Evolutionary conservation across 2,329 filamentous ascomycete genomes (phyloP).

Genomic region (Neopestalotiopsis sp.): DNA sequence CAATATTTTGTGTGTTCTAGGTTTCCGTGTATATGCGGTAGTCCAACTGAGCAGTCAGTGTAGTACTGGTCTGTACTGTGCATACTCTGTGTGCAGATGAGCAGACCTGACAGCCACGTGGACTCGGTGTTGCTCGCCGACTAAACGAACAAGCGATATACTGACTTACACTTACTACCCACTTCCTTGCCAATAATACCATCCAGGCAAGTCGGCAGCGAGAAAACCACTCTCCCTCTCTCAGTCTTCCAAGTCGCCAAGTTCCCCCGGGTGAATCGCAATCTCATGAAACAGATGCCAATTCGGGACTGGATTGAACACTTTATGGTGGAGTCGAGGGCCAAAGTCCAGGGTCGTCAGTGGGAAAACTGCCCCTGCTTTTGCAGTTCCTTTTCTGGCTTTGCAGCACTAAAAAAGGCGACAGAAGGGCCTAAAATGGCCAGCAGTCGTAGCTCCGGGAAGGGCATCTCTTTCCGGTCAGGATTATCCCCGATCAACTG

Average conservation of each 20-base stretch:
- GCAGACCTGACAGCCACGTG: too few relatives aligned
- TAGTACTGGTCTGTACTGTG: too few relatives aligned
- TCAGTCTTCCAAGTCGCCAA: neutral
- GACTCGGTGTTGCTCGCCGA: too few relatives aligned
- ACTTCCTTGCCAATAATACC: neutral
- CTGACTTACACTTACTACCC: too few relatives aligned
- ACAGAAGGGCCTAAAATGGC: constrained; percentile 2
- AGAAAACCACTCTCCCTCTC: neutral
- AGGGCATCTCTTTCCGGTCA: neutral
- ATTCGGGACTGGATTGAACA: neutral
- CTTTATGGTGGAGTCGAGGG: neutral
- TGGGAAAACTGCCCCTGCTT: too few relatives aligned
- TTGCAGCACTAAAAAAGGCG: neutral
- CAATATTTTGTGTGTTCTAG: too few relatives aligned
- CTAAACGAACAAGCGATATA: too few relatives aligned
- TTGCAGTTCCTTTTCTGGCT: neutral
- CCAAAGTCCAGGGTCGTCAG: too few relatives aligned
- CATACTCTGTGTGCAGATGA: too few relatives aligned
- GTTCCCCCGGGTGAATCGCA: neutral
- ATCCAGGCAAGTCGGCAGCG: neutral
- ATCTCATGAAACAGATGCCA: constrained; percentile 2
- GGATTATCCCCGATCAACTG: neutral
- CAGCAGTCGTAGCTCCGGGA: neutral
- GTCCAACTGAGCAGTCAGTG: too few relatives aligned
- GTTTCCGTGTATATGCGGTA: too few relatives aligned